phyloP scores from a whole-genome alignment of 306 rosid genomes.

The Senna tora region DNA sequence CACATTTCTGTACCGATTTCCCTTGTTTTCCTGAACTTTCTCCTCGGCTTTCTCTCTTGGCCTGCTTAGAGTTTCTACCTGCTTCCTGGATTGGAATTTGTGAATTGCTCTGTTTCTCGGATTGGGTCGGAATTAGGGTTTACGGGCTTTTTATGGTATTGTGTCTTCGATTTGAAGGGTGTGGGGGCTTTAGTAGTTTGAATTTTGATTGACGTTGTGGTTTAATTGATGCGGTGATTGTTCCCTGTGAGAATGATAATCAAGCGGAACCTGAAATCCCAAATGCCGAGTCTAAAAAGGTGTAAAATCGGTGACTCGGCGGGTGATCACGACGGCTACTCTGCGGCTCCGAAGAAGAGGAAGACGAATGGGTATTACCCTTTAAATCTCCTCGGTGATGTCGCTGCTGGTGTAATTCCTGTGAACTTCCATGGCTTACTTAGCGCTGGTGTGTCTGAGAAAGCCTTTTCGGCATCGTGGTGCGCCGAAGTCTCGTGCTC shows the following conservation, averaged over 20 bases:
- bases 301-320: conserved; percentile 53
- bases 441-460: conserved; percentile 39
- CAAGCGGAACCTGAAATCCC: conserved; percentile 77
- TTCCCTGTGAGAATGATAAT: conserved; percentile 60
- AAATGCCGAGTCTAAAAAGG: conserved; percentile 89
- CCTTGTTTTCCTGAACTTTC: not conserved
- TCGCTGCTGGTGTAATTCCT: conserved; percentile 69
- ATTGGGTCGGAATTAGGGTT: conserved; percentile 62
- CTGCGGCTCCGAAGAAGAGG: conserved; percentile 56
- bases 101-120: conserved; percentile 68
- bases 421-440: conserved; percentile 53
- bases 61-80: not conserved
- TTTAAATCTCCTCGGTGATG: conserved; percentile 68
- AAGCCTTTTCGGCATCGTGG: conserved; percentile 53
- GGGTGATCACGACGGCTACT: conserved; percentile 60
- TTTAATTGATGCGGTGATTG: conserved; percentile 31
- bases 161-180: conserved; percentile 38
- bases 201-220: conserved; percentile 27
- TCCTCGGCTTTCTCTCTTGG: not conserved
- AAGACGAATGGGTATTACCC: conserved; percentile 63
- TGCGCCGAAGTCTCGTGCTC: conserved; percentile 51
- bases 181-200: not conserved
- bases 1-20: conserved; percentile 37
- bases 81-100: conserved; percentile 18
- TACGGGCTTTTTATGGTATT: conserved; percentile 30